Evolutionary conservation across 192 early-diverging fungal genomes (phyloP), one percentile per base, ranked within the genome.

Genomic region (Rhizophagus sp.): DNA sequence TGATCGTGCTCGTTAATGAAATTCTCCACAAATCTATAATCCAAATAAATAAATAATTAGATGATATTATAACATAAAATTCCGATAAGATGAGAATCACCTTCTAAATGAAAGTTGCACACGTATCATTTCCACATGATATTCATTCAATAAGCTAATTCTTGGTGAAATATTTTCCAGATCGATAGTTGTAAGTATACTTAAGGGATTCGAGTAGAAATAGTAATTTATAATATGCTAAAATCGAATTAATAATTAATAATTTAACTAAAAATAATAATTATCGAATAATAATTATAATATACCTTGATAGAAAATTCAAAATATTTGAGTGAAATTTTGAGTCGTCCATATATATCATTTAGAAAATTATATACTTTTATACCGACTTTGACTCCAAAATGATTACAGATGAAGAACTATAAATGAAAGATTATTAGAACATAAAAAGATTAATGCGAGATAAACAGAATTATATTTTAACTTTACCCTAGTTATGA

Each of bases 211-310:
- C 0, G 91, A 87, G 77, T 93, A 97, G 79, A 89, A 98, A 80
- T 95, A 91, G 78, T 95, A 92, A 95, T 96, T 96, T 19, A 92
- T 80, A 0, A 93, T 90, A 82, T 94, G 97, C 90, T 97, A 84
- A 34, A 47, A 62, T 3, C 13, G 41, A 30, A 30, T 30, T 30
- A 30, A 30, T 30, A 44, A 9, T 44, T 10, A 44, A 57, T 39
- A 33, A 7, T 19, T 33, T 50, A 66, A 24, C n/a, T 47, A 0
- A 71, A 63, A n/a, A 63, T 41, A 34, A 63, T 22, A 11, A 79
- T 5, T 34, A 17, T 19, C 8, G 8, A 27, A 50, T 57, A 27
- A 57, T 39, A 19, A 19, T 30, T 33, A 61, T n/a, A 15, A 44
- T 73, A 4, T 77, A 92, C 92, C 86, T 94, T 93, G 10, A 96